phyloP scores from a whole-genome alignment of 345 rosid species.

The Populus euphratica region DNA sequence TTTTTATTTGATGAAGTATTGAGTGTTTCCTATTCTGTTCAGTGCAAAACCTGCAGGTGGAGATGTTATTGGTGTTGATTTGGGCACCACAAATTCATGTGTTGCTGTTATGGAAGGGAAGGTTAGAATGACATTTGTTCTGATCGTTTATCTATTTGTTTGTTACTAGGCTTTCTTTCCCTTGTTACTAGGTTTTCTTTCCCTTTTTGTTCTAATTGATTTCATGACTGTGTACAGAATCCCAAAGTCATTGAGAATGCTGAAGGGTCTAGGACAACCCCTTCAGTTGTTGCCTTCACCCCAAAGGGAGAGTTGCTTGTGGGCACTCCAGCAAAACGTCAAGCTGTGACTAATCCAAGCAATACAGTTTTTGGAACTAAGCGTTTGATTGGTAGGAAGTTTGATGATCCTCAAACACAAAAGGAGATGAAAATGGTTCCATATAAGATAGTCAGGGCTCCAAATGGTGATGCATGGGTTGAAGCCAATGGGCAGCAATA shows the following conservation, averaged over 20 bases:
- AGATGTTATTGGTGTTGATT: conserved; percentile 90
- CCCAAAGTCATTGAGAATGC: conserved; percentile 38
- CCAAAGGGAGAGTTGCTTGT: conserved; percentile 33
- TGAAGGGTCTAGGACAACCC: conserved; percentile 38
- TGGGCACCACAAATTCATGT: conserved; percentile 97
- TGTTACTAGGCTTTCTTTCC: not conserved
- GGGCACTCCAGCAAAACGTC: conserved; percentile 40
- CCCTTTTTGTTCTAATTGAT: not conserved
- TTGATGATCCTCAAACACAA: conserved; percentile 31
- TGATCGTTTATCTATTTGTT: no score
- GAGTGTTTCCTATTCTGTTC: not conserved
- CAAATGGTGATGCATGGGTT: conserved; percentile 43
- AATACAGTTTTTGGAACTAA: conserved; percentile 37
- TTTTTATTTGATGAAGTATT: not conserved
- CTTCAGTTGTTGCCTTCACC: conserved; percentile 33
- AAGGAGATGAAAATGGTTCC: conserved; percentile 45
- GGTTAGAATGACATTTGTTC: conserved; percentile 35
- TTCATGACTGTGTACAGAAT: conserved; percentile 13
- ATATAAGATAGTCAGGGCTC: conserved; percentile 31
- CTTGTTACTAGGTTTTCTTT: not conserved
- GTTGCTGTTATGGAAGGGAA: conserved; percentile 99
- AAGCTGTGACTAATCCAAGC: conserved; percentile 37
- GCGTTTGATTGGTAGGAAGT: conserved; percentile 32
- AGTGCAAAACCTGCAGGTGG: conserved; percentile 83
- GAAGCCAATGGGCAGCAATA: conserved; percentile 36